These are phyloP conservation scores for Raddia guianensis DNA, from an alignment of 176 grass and related monocot genomes.

Conservation along the genomic window DNA sequence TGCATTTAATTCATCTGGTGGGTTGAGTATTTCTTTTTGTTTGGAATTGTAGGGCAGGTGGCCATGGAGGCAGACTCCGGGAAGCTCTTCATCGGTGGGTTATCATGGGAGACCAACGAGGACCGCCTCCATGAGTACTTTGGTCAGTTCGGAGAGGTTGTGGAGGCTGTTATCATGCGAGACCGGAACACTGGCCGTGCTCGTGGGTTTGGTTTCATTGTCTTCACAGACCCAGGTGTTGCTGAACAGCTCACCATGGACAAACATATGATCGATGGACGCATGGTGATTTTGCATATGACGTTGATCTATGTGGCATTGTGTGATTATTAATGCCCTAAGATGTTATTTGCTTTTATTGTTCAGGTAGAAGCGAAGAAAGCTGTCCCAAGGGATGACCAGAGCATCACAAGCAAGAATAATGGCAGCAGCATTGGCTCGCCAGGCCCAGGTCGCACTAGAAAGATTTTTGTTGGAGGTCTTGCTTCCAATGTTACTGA, in stretches of 20 bases:
- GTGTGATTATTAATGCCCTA: neutral
- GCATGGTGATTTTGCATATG: conserved; percentile 66
- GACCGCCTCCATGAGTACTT: conserved; percentile 86
- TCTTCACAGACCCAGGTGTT: conserved; percentile 60
- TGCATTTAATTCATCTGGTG: conserved; percentile 47
- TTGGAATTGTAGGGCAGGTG: conserved; percentile 25
- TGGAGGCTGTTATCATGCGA: conserved; percentile 89
- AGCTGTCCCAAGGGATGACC: conserved; percentile 87
- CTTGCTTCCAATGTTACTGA: conserved; percentile 81
- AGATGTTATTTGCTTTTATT: neutral
- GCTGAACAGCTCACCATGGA: conserved; percentile 77
- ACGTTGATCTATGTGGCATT: conserved; percentile 8
- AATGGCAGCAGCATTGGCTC: conserved; percentile 64
- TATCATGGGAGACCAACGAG: conserved; percentile 97
- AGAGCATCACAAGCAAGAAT: conserved; percentile 69
- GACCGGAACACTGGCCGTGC: conserved; percentile 91
- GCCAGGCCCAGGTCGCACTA: conserved; percentile 64
- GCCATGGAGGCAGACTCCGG: conserved; percentile 81
- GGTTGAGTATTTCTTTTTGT: conserved; percentile 26
- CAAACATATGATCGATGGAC: conserved; percentile 92
- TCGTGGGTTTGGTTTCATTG: conserved; percentile 89
- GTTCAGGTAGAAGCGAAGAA: conserved; percentile 93
- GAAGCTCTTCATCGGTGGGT: conserved; percentile 94
- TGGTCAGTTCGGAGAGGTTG: conserved; percentile 75
- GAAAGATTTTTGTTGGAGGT: conserved; percentile 95